These are phyloP conservation scores for Solanum lycopersicoides DNA, from an alignment of 257 asterid genomes.

Conservation along the genomic window DNA sequence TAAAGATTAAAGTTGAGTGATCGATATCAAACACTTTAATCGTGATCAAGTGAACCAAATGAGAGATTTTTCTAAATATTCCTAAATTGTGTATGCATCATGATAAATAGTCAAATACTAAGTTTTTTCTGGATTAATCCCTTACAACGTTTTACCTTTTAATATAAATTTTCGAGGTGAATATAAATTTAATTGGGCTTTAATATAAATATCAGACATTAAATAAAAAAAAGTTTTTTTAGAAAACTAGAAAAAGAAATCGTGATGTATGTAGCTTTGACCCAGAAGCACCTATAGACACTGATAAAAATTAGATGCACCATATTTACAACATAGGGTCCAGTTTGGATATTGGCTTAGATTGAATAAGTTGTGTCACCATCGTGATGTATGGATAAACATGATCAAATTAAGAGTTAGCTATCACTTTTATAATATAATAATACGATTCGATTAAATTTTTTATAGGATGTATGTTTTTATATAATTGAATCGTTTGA, in stretches of 20 bases:
- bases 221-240: too few species aligned
- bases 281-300: background rate
- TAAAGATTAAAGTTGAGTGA: too few species aligned
- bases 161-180: too few species aligned
- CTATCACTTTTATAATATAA: too few species aligned
- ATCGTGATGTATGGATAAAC: background rate
- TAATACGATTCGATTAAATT: too few species aligned
- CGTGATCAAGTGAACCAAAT: background rate
- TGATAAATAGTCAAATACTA: too few species aligned
- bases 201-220: too few species aligned
- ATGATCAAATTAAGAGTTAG: background rate
- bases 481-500: background rate
- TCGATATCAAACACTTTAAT: background rate
- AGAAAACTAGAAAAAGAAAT: too few species aligned
- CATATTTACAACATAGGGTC: background rate
- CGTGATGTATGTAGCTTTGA: too few species aligned
- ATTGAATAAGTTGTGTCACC: background rate
- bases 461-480: background rate
- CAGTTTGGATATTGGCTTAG: background rate
- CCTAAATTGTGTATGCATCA: background rate
- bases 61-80: background rate
- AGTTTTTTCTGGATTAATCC: too few species aligned
- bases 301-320: background rate
- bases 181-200: too few species aligned
- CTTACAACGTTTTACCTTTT: too few species aligned